Conservation (phyloP, 805 yeast species). For the Ogataea neopini region DNA sequence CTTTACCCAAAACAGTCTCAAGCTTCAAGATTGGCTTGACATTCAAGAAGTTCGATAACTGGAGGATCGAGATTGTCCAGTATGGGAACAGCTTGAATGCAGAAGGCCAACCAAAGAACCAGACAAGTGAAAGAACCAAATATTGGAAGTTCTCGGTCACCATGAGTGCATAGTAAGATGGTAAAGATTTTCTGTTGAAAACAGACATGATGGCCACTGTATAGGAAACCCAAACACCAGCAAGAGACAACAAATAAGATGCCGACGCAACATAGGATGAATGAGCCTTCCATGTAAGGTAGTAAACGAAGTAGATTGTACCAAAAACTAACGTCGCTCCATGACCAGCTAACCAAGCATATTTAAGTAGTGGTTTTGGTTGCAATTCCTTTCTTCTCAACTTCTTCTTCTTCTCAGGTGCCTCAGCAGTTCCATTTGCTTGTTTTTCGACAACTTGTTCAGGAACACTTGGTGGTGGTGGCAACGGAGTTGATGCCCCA, state of each 20-base stretch:
- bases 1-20: constrained; percentile 41
- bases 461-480: constrained; percentile 5
- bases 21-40: constrained; percentile 42
- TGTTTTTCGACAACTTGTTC: constrained; percentile 1
- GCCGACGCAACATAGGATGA: constrained; percentile 48
- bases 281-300: constrained; percentile 38
- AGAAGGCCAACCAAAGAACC: constrained; percentile 67
- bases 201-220: constrained; percentile 55
- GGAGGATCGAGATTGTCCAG: constrained; percentile 56
- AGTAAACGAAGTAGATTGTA: constrained; percentile 34
- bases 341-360: constrained; percentile 63
- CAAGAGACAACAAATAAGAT: constrained; percentile 52
- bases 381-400: constrained; percentile 37
- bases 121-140: constrained; percentile 51
- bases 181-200: constrained; percentile 56
- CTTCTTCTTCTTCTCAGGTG: constrained; percentile 29
- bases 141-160: constrained; percentile 79
- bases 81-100: constrained; percentile 66
- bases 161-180: constrained; percentile 62
- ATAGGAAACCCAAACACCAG: constrained; percentile 58
- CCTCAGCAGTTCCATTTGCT: constrained; percentile 12
- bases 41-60: constrained; percentile 46
- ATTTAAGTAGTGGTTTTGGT: constrained; percentile 44
- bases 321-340: constrained; percentile 46
- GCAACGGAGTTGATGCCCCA: constrained; percentile 2